Percentiles rank a stretch among this genome's conserved stretches.
These are phyloP conservation scores for Termitomyces sp. DNA, from an alignment of 768 basidiomycete genomes.

Conservation along the genomic window DNA sequence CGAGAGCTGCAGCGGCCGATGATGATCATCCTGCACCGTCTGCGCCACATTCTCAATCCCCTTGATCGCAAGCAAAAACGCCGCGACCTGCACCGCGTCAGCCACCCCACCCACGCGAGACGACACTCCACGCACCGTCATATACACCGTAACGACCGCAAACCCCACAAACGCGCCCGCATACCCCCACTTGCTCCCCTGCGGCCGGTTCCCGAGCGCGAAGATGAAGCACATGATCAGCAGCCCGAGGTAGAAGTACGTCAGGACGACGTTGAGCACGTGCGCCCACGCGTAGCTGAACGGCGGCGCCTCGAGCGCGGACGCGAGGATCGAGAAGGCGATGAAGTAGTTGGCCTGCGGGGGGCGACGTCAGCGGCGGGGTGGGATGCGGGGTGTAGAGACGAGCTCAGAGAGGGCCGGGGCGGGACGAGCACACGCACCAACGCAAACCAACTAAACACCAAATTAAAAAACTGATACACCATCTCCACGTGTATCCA, in stretches of 20 bases:
- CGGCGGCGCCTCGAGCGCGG: conserved; percentile 64
- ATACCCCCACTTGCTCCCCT: conserved; percentile 87
- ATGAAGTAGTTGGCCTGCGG: conserved; percentile 86
- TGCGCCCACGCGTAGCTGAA: conserved; percentile 63
- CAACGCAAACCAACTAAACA: conserved; percentile 90
- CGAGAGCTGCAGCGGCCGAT: conserved; percentile 44
- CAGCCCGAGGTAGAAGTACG: conserved; percentile 86
- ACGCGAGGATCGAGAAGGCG: conserved; percentile 74
- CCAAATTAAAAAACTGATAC: conserved; percentile 85
- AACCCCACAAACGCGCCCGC: conserved; percentile 85
- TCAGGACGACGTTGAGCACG: conserved; percentile 72
- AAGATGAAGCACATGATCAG: conserved; percentile 87
- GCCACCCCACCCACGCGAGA: too few relatives aligned
- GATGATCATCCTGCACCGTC: conserved; percentile 19
- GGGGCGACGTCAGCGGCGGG: background rate
- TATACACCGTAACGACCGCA: conserved; percentile 90
- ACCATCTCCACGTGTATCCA: conserved; percentile 95
- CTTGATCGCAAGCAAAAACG: conserved; percentile 81
- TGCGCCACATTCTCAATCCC: conserved; percentile 62
- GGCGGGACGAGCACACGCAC: conserved; percentile 34
- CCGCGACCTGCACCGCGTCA: conserved; percentile 49
- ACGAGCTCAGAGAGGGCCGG: background rate
- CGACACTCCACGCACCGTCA: conserved; percentile 75
- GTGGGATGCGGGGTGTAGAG: background rate
- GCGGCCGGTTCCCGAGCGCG: conserved; percentile 86